A percentile compares a stretch with the other conserved stretches of the same genome.
phyloP scores from a whole-genome alignment of 1,284 basidiomycete genomes.

The Cryptococcus neoformans region DNA sequence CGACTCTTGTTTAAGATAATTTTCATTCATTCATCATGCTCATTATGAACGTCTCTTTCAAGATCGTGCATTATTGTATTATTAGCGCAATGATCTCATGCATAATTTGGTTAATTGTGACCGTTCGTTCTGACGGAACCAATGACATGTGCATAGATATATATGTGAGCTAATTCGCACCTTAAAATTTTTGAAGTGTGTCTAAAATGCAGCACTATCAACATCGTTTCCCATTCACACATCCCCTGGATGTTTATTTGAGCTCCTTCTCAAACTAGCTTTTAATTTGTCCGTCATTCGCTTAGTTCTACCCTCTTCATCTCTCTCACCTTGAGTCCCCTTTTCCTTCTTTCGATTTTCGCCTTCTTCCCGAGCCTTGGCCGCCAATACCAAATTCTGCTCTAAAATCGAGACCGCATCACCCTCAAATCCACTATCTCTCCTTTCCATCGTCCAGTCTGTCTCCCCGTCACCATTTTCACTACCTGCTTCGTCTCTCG shows the following conservation, averaged over 20 bases:
- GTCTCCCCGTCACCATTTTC: not conserved
- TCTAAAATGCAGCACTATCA: too few relatives aligned
- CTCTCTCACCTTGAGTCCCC: not conserved
- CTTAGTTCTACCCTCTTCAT: not conserved
- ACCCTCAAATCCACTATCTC: not conserved
- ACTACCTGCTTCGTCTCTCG: not conserved
- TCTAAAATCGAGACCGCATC: conserved; percentile 14
- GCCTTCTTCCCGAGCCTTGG: conserved; percentile 10
- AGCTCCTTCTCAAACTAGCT: conserved; percentile 1
- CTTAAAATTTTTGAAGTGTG: too few relatives aligned
- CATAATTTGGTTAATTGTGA: too few relatives aligned
- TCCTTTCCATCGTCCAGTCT: not conserved
- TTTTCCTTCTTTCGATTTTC: not conserved
- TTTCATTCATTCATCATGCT: too few relatives aligned
- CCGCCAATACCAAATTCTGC: conserved; percentile 11
- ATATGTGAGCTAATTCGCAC: too few relatives aligned
- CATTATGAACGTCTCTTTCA: too few relatives aligned
- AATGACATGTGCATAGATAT: too few relatives aligned
- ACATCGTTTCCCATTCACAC: not conserved
- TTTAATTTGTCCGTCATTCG: conserved; percentile 1
- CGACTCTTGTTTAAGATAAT: too few relatives aligned
- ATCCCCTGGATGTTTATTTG: not conserved
- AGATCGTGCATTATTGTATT: too few relatives aligned
- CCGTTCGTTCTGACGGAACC: too few relatives aligned
- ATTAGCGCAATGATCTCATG: too few relatives aligned